A percentile compares a stretch with the other conserved stretches of the same genome.
Evolutionary conservation across 2,329 filamentous ascomycete genomes (phyloP).

Genomic region (Cadophora sp.): DNA sequence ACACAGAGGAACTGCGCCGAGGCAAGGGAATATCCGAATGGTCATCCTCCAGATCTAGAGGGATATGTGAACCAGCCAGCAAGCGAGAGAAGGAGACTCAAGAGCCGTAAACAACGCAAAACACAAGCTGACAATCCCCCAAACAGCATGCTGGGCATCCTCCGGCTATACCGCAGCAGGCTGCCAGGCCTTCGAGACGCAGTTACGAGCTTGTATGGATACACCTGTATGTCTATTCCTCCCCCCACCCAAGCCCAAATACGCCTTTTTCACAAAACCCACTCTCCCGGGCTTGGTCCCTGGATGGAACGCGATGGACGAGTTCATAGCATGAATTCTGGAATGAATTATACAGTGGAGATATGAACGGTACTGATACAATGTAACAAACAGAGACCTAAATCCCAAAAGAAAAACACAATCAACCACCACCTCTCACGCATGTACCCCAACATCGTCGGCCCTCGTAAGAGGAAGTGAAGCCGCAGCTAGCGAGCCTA

Average conservation of each 20-base stretch:
- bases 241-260: not conserved
- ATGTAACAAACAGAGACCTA: conserved; percentile 55
- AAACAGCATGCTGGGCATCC: conserved; percentile 82
- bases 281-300: too few relatives aligned
- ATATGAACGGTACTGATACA: not conserved
- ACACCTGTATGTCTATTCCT: conserved; percentile 62
- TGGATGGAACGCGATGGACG: too few relatives aligned
- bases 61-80: too few relatives aligned
- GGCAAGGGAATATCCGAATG: too few relatives aligned
- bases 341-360: not conserved
- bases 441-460: conserved; percentile 75
- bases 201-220: conserved; percentile 80
- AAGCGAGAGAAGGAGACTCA: not conserved
- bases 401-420: conserved; percentile 68
- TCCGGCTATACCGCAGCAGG: conserved; percentile 70
- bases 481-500: not conserved
- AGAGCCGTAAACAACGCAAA: not conserved
- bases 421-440: conserved; percentile 93
- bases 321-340: too few relatives aligned
- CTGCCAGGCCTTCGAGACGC: conserved; percentile 64
- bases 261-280: not conserved
- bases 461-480: conserved; percentile 69
- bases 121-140: conserved; percentile 4
- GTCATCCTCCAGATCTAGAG: too few relatives aligned
- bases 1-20: not conserved